Percentiles rank a stretch among this genome's conserved stretches.
These are phyloP conservation scores for Sclerotinia glacialis DNA, from an alignment of 2,329 filamentous ascomycete genomes.

Conservation along the genomic window DNA sequence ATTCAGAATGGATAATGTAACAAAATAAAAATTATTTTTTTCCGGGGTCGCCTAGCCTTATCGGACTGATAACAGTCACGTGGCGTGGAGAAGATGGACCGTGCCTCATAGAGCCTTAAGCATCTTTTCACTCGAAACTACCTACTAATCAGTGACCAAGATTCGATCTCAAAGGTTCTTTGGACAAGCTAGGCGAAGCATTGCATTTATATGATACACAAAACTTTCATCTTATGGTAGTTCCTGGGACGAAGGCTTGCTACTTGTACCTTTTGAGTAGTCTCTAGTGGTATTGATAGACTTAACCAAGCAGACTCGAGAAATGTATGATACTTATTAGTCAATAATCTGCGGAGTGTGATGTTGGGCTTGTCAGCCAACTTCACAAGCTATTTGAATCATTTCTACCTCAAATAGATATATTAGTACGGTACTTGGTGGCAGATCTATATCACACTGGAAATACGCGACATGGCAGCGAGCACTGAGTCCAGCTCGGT, in stretches of 20 bases:
- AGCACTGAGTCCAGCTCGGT: background rate
- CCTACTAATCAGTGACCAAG: no score
- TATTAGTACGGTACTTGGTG: background rate
- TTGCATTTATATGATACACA: no score
- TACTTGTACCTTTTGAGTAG: no score
- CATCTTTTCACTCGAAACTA: background rate
- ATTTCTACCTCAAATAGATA: background rate
- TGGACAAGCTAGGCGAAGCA: no score
- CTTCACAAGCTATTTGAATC: background rate
- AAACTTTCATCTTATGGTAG: no score
- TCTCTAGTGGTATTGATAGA: no score
- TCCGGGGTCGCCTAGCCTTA: background rate
- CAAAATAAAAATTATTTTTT: constrained; percentile 11
- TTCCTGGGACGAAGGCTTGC: no score
- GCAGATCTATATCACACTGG: background rate
- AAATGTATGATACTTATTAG: background rate
- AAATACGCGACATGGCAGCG: background rate
- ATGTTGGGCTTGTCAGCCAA: background rate
- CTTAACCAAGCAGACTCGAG: no score
- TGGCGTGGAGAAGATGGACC: background rate
- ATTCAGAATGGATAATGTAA: background rate
- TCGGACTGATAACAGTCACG: constrained; percentile 11
- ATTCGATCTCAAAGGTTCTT: no score
- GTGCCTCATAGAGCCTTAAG: background rate
- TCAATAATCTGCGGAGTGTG: no score